These are phyloP conservation scores for Thelephora ganbajun DNA, from an alignment of 768 basidiomycete genomes.

Conservation along the genomic window DNA sequence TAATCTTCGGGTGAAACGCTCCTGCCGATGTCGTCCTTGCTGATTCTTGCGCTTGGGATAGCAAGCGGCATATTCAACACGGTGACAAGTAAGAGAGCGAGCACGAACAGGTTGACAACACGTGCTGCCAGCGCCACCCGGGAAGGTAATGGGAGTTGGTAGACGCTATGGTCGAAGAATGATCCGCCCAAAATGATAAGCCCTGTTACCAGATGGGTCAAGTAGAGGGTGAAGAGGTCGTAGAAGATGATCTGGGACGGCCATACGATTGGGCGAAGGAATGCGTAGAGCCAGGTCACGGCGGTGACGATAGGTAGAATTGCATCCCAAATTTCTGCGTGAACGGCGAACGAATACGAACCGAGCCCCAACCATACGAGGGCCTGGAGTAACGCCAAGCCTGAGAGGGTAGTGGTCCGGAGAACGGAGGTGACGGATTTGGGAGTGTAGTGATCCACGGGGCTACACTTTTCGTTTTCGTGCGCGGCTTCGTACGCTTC, in stretches of 20 bases:
- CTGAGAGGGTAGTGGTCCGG: constrained; percentile 48
- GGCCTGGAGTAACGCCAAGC: constrained; percentile 40
- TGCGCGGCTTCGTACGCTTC: constrained; percentile 12
- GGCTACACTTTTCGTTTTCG: background rate
- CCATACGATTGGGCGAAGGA: constrained; percentile 35
- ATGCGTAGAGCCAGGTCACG: constrained; percentile 52
- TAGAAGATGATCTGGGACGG: constrained; percentile 45
- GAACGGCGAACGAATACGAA: constrained; percentile 33
- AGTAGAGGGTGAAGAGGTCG: constrained; percentile 49
- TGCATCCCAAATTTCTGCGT: constrained; percentile 20
- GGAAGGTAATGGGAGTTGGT: constrained; percentile 28
- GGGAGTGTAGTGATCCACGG: constrained; percentile 1
- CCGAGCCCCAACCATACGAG: constrained; percentile 46
- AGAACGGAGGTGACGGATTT: constrained; percentile 25
- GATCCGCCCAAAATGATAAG: constrained; percentile 38
- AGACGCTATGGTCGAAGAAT: constrained; percentile 34
- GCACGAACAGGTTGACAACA: constrained; percentile 29
- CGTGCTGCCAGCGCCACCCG: constrained; percentile 13
- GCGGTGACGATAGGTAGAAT: constrained; percentile 34
- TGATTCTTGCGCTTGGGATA: constrained; percentile 39
- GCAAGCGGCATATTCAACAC: constrained; percentile 52
- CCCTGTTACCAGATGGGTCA: constrained; percentile 30
- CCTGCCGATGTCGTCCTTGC: constrained; percentile 50
- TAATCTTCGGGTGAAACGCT: constrained; percentile 65
- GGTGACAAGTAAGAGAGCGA: constrained; percentile 29